Evolutionary conservation across 140 eudicot genomes (phyloP), one percentile per base, ranked within the genome.

Genomic region (Ambrosia hybrid): DNA sequence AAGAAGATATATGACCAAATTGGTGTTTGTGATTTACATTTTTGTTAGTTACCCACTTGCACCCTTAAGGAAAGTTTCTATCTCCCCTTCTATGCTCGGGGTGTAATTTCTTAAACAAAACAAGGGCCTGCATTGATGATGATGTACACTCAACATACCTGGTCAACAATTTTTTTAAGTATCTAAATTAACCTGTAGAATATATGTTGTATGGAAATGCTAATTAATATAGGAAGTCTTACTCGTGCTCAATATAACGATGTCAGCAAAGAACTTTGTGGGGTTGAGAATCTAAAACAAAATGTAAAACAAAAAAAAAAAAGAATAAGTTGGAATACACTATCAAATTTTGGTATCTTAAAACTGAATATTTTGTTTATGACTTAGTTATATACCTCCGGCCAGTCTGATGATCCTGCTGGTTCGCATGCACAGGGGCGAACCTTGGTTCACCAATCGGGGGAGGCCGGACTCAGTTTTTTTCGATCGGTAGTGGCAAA

Each of bases 111-210:
- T 81, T 88, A 71, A 94, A 94, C 82, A 84, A 56, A 36, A 83
- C 85, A 16, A 94, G 73, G 12, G 94, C 94, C 48, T 94, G 95
- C 34, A 90, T 90, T 43, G 86, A 88, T 36, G 97, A 79, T 70
- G 91, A 73, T 57, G 99, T 94, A 73, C 94, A 85, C 77, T 94
- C 99, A n/a, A 86, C 94, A 55, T 90, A 87, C 89, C 96, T 92
- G 68, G 13, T 73, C 38, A 75, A 58, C 37, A 71, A 43, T 10
- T 41, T 39, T 39, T 73, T 21, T 66, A 39, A 65, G 79, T 39
- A 15, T 61, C 39, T 15, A 15, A 11, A 3, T 41, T 65, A 15
- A 14, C 17, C 7, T 62, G 4, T 16, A 57, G 15, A 5, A 1
- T 26, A 43, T 15, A 66, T 58, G 33, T 0, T 46, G 34, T 9